Conservation (phyloP, 108 stramenopile species). For the Skeletonema tropicum region DNA sequence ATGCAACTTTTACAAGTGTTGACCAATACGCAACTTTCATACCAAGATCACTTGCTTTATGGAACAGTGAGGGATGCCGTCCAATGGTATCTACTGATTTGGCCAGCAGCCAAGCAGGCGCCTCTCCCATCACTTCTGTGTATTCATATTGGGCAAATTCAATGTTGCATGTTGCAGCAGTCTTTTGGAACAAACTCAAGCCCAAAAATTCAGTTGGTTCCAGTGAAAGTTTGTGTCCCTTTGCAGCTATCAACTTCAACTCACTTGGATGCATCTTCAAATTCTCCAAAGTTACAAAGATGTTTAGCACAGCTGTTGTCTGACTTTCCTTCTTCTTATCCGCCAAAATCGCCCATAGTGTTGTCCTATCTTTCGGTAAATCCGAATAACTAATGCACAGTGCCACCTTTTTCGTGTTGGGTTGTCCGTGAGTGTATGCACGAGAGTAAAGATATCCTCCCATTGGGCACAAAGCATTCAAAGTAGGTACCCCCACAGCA, state of each 20-base stretch:
- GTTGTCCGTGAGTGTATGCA: constrained; percentile 46
- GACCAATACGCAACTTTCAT: constrained; percentile 54
- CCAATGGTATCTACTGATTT: constrained; percentile 22
- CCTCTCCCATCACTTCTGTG: constrained; percentile 16
- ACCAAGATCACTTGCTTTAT: constrained; percentile 37
- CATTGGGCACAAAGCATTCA: constrained; percentile 49
- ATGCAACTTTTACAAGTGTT: constrained; percentile 14
- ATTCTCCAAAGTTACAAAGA: constrained; percentile 42
- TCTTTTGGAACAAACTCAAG: constrained; percentile 26
- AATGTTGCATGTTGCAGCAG: constrained; percentile 12
- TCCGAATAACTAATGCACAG: constrained; percentile 44
- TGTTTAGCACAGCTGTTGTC: constrained; percentile 34
- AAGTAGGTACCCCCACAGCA: constrained; percentile 31
- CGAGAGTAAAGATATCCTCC: constrained; percentile 46
- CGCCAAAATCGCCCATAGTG: neutral
- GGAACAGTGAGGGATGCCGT: constrained; percentile 39
- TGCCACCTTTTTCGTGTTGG: constrained; percentile 50
- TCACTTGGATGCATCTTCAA: constrained; percentile 16
- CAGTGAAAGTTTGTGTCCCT: constrained; percentile 33
- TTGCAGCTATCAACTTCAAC: constrained; percentile 18
- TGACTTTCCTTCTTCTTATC: constrained; percentile 8
- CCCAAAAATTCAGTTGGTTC: constrained; percentile 7
- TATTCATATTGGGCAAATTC: constrained; percentile 31
- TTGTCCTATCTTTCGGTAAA: constrained; percentile 9
- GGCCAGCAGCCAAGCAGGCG: constrained; percentile 31